Evolutionary conservation across 352 stramenopile species (phyloP), one percentile per base, ranked within the genome.

Genomic region (Pythium guiyangense): DNA sequence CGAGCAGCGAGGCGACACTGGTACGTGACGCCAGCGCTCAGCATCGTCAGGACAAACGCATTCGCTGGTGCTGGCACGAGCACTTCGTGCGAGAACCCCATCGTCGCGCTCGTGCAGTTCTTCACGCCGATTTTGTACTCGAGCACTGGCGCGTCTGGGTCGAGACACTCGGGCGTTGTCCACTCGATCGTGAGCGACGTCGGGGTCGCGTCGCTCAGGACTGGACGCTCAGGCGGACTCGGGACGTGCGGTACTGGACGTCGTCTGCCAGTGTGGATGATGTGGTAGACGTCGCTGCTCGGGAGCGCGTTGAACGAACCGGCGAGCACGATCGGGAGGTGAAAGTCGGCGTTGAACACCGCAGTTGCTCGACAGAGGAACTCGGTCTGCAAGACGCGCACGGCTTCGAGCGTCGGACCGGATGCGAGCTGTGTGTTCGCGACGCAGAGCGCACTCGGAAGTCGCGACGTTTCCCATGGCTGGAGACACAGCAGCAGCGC

Each of bases 221-320:
- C n/a, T 0, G 84, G 84, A 2, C 73, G 70, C 4, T 57, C 49
- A 34, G 84, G 71, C 37, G 66, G 50, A 12, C 25, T 39, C 42
- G 86, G 84, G 18, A 64, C 64, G 27, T 79, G 54, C 17, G 83
- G 73, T 35, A 67, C 59, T 20, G 70, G 69, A n/a, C 82, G 71
- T 3, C 74, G 63, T 14, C 79, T 57, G 4, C 86, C 88, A 5
- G 70, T 89, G 2, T 70, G 67, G 18, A 96, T 69, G 1, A 90
- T 67, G 52, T 91, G 79, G 63, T 97, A 96, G n/a, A 90, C 69
- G 20, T 90, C 78, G 39, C 73, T 89, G 49, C 80, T 84, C 1
- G 88, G 88, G 0, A 73, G 58, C 17, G 78, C 81, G 47, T 96
- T 95, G 52, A 96, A 92, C 1, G 86, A 88, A 15, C 87, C 87